Evolutionary conservation across 2,329 filamentous ascomycete species (phyloP).

Genomic region (Ophiocordyceps camponoti-floridani): DNA sequence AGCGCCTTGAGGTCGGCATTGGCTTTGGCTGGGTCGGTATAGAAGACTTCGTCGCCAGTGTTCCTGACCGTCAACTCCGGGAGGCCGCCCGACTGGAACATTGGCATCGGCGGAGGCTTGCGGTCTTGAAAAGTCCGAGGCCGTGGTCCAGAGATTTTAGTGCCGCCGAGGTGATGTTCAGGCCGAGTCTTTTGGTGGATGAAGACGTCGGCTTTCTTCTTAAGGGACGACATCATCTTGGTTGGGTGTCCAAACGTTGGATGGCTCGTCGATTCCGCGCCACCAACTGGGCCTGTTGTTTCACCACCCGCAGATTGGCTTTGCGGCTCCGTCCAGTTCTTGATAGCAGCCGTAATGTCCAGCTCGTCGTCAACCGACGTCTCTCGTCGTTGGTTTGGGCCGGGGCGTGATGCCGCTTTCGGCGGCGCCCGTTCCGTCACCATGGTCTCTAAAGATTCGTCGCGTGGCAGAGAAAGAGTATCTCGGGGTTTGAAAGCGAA

Average conservation of each 20-base stretch:
- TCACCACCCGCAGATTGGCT: background rate
- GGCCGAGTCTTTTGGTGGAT: constrained; percentile 35
- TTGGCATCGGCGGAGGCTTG: constrained; percentile 24
- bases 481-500: constrained; percentile 14
- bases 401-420: constrained; percentile 23
- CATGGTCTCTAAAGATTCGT: constrained; percentile 14
- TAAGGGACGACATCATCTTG: constrained; percentile 29
- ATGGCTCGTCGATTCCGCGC: constrained; percentile 5
- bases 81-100: constrained; percentile 25
- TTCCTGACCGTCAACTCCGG: constrained; percentile 1
- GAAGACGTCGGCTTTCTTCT: constrained; percentile 38
- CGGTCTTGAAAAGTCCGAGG: constrained; percentile 28
- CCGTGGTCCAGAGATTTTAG: constrained; percentile 27
- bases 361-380: constrained; percentile 14
- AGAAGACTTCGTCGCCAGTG: constrained; percentile 32
- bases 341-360: constrained; percentile 15
- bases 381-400: constrained; percentile 6
- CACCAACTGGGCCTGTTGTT: constrained; percentile 2
- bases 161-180: constrained; percentile 33
- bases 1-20: constrained; percentile 63
- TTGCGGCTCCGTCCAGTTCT: constrained; percentile 5
- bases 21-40: constrained; percentile 54
- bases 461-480: constrained; percentile 9
- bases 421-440: constrained; percentile 28
- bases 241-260: constrained; percentile 19